These are phyloP conservation scores for Colletotrichum caudatum DNA, from an alignment of 2,329 filamentous ascomycete genomes.

Conservation along the genomic window DNA sequence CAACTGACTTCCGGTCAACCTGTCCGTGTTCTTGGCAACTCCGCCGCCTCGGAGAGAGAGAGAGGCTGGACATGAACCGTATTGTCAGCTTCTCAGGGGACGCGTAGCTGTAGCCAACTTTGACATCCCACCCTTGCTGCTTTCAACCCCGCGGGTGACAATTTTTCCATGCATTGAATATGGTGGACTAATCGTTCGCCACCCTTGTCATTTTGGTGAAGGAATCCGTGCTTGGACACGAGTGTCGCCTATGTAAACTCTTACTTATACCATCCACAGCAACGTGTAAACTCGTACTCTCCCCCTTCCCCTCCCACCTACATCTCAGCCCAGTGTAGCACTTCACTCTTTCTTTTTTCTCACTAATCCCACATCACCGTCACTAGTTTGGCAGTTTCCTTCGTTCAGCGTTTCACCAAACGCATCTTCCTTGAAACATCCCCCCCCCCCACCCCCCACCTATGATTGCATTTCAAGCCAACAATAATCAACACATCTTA, in stretches of 20 bases:
- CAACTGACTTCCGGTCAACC: neutral
- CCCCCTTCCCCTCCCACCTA: neutral
- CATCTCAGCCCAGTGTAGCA: neutral
- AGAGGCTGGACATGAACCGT: neutral
- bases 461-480: neutral
- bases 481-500: neutral
- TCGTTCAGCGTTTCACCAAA: neutral
- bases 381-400: neutral
- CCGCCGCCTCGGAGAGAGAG: slow-evolving; percentile 4
- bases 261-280: neutral
- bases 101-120: slow-evolving; percentile 9
- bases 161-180: neutral
- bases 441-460: neutral
- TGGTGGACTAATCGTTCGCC: neutral
- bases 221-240: neutral
- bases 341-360: neutral
- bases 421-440: neutral
- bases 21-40: slow-evolving; percentile 17
- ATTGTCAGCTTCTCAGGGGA: slow-evolving; percentile 13
- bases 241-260: neutral
- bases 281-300: neutral
- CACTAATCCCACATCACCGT: neutral
- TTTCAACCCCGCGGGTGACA: neutral
- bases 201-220: neutral
- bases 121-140: neutral